phyloP scores from a whole-genome alignment of 2,329 filamentous ascomycete species.

The Botrytis pseudocinerea region DNA sequence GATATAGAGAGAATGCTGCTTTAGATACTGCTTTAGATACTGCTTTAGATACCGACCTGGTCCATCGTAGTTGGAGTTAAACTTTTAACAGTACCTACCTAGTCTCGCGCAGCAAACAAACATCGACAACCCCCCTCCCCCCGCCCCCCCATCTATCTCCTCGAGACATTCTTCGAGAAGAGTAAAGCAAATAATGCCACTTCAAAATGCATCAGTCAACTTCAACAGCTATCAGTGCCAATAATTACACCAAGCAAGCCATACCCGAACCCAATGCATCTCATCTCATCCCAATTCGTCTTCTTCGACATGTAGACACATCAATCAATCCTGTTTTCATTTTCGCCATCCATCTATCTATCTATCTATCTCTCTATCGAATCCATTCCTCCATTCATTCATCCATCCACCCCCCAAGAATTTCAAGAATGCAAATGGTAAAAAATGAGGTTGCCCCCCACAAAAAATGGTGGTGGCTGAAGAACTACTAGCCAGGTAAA shows the following conservation, averaged over 20 bases:
- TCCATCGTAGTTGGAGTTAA: not conserved
- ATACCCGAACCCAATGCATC: not conserved
- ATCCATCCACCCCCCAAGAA: not conserved
- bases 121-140: not conserved
- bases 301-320: not conserved
- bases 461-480: constrained; percentile 14
- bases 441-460: not conserved
- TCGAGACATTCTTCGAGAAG: not conserved
- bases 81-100: not conserved
- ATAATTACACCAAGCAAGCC: not conserved
- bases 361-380: not conserved
- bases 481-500: not conserved
- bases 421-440: not conserved
- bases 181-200: not conserved
- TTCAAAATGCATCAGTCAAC: not conserved
- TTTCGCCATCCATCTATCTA: not conserved
- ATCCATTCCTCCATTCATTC: not conserved
- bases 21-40: too few species aligned
- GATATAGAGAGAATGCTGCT: not conserved
- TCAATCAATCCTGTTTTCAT: not conserved
- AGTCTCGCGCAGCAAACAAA: not conserved
- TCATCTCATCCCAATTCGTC: not conserved
- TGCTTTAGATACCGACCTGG: not conserved
- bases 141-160: not conserved
- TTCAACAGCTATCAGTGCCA: not conserved